Conservation (phyloP, 345 rosid species). For the Salix suchowensis region DNA sequence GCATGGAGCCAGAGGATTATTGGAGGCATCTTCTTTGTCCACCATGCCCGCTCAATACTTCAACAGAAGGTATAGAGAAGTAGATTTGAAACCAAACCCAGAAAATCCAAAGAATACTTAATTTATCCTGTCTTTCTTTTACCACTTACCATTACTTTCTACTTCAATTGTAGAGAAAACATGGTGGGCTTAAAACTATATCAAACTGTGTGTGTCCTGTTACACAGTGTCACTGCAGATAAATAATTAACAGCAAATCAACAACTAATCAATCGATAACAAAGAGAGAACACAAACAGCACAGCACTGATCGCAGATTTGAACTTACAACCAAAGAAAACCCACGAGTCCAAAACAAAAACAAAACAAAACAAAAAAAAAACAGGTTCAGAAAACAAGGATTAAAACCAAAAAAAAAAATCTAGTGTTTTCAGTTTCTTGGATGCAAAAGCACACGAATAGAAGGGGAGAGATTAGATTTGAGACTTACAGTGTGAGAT, state of each 20-base stretch:
- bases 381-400: not conserved
- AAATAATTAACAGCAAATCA: constrained; percentile 16
- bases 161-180: constrained; percentile 5
- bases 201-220: constrained; percentile 21
- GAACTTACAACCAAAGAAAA: not conserved
- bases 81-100: constrained; percentile 13
- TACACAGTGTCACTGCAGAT: constrained; percentile 27
- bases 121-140: not conserved
- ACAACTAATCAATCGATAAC: not conserved
- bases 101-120: constrained; percentile 17
- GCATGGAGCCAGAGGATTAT: constrained; percentile 45
- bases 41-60: constrained; percentile 57
- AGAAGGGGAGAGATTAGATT: constrained; percentile 2
- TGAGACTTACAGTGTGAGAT: constrained; percentile 37
- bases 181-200: constrained; percentile 12
- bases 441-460: not conserved
- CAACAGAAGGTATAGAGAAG: constrained; percentile 4
- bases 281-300: not conserved
- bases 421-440: not conserved
- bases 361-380: not conserved
- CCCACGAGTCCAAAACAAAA: not conserved
- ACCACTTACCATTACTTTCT: constrained; percentile 11
- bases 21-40: constrained; percentile 72
- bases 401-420: not conserved
- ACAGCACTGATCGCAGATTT: not conserved